Conservation (phyloP, 2,329 filamentous ascomycete genomes). For the Diaporthe sp. region DNA sequence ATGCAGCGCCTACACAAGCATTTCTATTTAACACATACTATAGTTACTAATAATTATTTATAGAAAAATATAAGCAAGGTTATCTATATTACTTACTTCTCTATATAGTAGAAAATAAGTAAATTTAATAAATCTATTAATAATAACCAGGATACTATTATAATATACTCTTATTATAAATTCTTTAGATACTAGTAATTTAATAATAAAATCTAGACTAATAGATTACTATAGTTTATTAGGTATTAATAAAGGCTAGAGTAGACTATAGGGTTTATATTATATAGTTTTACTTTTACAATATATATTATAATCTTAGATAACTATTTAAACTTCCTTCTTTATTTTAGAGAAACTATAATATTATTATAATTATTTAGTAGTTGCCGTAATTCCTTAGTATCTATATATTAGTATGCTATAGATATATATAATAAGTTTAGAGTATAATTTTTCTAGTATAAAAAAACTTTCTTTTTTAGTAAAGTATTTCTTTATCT, state of each 20-base stretch:
- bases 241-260: not conserved
- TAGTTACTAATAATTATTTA: too few relatives aligned
- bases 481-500: not conserved
- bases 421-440: too few relatives aligned
- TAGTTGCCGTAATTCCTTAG: not conserved
- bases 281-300: not conserved
- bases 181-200: not conserved
- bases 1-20: too few relatives aligned
- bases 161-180: not conserved
- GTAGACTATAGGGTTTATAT: not conserved
- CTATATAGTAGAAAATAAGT: too few relatives aligned
- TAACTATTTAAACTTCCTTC: too few relatives aligned
- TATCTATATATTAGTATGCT: not conserved
- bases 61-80: too few relatives aligned
- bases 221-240: not conserved
- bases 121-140: slow-evolving; percentile 1
- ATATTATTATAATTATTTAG: not conserved
- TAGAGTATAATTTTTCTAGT: not conserved
- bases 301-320: too few relatives aligned
- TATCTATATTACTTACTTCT: too few relatives aligned
- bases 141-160: slow-evolving; percentile 1
- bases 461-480: not conserved
- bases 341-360: too few relatives aligned
- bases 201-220: slow-evolving; percentile 12
- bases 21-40: too few relatives aligned